Percentiles rank a stretch among this genome's conserved stretches.
Evolutionary conservation across 2,329 filamentous ascomycete species (phyloP).

Genomic region (Microdochium nivale): DNA sequence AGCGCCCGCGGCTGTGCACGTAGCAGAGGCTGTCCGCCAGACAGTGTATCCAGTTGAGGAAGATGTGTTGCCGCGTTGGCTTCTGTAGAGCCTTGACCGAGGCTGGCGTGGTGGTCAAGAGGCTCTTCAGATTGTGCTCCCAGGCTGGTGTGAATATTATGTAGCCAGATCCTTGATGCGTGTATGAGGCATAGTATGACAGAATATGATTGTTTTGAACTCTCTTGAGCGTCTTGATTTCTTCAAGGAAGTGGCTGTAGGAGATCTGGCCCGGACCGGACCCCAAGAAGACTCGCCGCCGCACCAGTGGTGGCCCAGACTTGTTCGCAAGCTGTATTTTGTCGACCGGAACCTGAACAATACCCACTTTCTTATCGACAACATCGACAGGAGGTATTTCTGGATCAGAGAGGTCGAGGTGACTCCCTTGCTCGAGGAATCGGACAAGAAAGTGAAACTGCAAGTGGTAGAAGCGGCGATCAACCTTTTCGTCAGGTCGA

Average conservation of each 20-base stretch:
- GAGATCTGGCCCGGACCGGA: constrained; percentile 32
- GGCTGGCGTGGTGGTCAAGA: constrained; percentile 54
- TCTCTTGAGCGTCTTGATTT: constrained; percentile 48
- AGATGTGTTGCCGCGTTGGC: constrained; percentile 44
- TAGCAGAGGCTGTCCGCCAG: constrained; percentile 60
- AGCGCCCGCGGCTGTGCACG: constrained; percentile 54
- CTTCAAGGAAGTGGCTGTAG: constrained; percentile 48
- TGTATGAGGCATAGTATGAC: constrained; percentile 65
- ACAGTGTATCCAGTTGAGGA: constrained; percentile 71
- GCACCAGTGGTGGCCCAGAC: constrained; percentile 46
- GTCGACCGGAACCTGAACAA: constrained; percentile 33
- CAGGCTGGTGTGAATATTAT: constrained; percentile 57
- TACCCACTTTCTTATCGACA: constrained; percentile 46
- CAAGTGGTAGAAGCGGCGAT: constrained; percentile 59
- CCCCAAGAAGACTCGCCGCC: constrained; percentile 48
- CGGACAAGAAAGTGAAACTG: constrained; percentile 66
- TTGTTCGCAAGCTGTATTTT: constrained; percentile 55
- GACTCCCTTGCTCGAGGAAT: constrained; percentile 49
- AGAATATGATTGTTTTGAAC: constrained; percentile 61
- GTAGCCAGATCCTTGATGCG: constrained; percentile 53
- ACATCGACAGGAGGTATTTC: constrained; percentile 64
- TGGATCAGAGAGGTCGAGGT: constrained; percentile 55
- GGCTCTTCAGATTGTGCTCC: constrained; percentile 59
- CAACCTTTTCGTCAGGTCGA: constrained; percentile 51
- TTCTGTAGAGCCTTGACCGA: constrained; percentile 56